Evolutionary conservation across 768 basidiomycete species (phyloP), one percentile per base, ranked within the genome.

Genomic region (Exidia glandulosa): DNA sequence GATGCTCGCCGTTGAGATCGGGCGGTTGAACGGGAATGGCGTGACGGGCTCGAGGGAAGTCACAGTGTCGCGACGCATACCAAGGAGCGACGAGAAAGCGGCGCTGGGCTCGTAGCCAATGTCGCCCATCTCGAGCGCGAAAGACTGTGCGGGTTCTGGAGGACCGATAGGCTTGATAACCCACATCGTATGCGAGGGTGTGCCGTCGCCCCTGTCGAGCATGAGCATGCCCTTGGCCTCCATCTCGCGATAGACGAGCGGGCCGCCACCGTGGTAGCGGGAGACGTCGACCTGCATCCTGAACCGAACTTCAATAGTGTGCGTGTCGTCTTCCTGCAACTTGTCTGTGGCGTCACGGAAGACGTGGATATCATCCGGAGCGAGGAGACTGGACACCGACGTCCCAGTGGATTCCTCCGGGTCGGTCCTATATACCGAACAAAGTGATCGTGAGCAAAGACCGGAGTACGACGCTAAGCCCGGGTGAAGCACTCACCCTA

Each of bases 171-270:
- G 90, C 69, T 87, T 92, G 72, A 94, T 83, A 50, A 95, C 93
- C 94, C 94, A 97, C 94, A 97, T 96, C 14, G 94, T 95, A 72
- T 97, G 96, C 16, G 93, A 90, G 14, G 92, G 85, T 61, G 83
- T 81, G 19, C 88, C 88, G 58, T 86, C 87, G 30, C 58, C 54
- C 32, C 94, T 85, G 75, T 97, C 94, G 61, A 90, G 81, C 86
- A 98, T 94, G 66, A 98, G 82, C 96, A 99, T 97, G 19, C 96
- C 96, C 70, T 95, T 95, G 32, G 90, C 96, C 68, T 97, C 94
- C 87, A 98, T 93, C 65, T 82, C 84, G 70, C 91, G 88, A 71
- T 83, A 90, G 32, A 56, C 25, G 31, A 87, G 77, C 6, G 74
- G 72, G 10, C 72, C 69, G 31, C 41, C 32, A 30, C 48, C 58